Base-by-base conservation (phyloP, 2,329 filamentous ascomycete genomes). In the Amauroascus verrucosus region DNA sequence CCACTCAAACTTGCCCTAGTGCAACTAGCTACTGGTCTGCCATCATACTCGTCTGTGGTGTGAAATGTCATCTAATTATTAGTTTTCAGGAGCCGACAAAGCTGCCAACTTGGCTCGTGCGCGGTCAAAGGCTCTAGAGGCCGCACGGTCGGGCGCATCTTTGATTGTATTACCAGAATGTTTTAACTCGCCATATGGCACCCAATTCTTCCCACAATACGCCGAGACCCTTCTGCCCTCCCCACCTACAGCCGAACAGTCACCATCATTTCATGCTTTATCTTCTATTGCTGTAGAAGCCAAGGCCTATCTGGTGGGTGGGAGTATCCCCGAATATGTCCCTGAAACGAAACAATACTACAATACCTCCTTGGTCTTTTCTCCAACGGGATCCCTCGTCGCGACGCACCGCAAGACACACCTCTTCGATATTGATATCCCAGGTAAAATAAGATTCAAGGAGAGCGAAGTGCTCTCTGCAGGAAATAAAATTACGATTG, bases 141-240 rank as follows among this genome's bases (percentile, higher is more conserved):
- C 93, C 4, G 84, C 88, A 22, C 70, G 75, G 24, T 74, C 74
- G 2, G 91, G 91, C 60, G 88, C 91, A 56, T 82, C 86, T 54
- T 82, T 98, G 56, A 84, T 97, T 59, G 88, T 97, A 32, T 80
- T 98, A 16, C 93, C 93, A 33, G 93, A 98, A 75, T 98, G 93
- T 77, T 98, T 98, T 82, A 98, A 98, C 76, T 94, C 87, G 40
- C 93, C 93, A 7, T 98, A 98, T 71, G 93, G 93, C 60, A 89
- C 83, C 60, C 78, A 88, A 65, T 90, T 84, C 76, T 98, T 98
- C 72, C 85, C 90, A 51, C 80, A 83, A 57, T 97, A 97, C 70
- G 90, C 93, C 60, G 93, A 98, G 72, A 84, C 82, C 1, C 82
- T 97, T n/a, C 75, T 80, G 0, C 88, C 88, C 0, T 84, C 82